phyloP scores from a whole-genome alignment of 257 asterid genomes.

The Phtheirospermum japonicum region DNA sequence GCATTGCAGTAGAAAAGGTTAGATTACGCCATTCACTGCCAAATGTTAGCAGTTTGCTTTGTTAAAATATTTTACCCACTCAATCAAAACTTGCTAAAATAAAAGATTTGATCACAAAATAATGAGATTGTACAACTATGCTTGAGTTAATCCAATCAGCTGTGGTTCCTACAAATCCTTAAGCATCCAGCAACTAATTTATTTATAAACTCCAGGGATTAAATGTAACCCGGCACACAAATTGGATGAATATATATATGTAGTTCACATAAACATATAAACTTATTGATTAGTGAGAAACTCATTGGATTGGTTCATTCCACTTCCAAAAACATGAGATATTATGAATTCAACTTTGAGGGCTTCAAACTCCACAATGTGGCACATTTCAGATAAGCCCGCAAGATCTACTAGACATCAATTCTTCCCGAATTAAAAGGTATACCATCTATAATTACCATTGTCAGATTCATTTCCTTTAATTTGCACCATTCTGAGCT shows the following conservation, averaged over 20 bases:
- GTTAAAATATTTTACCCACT: constrained; percentile 6
- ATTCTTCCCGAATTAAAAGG: background rate
- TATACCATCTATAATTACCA: constrained; percentile 18
- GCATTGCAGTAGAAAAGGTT: background rate
- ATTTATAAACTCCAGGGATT: constrained; percentile 7
- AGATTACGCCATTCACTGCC: background rate
- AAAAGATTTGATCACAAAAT: background rate
- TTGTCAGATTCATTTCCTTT: constrained; percentile 6
- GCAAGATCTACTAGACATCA: constrained; percentile 1
- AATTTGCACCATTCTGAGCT: constrained; percentile 21
- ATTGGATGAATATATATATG: background rate
- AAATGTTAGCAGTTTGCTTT: constrained; percentile 9
- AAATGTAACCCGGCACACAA: background rate
- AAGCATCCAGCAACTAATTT: background rate
- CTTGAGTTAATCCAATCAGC: background rate
- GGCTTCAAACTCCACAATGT: background rate
- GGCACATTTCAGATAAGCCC: constrained; percentile 11
- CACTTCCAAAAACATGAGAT: background rate
- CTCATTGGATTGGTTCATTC: background rate
- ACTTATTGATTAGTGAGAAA: background rate
- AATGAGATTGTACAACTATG: background rate
- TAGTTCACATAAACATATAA: constrained; percentile 3
- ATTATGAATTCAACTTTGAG: constrained; percentile 13
- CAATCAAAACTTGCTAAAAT: constrained; percentile 8
- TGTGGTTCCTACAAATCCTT: background rate